phyloP scores from a whole-genome alignment of 306 rosid species.

The Abrus precatorius region DNA sequence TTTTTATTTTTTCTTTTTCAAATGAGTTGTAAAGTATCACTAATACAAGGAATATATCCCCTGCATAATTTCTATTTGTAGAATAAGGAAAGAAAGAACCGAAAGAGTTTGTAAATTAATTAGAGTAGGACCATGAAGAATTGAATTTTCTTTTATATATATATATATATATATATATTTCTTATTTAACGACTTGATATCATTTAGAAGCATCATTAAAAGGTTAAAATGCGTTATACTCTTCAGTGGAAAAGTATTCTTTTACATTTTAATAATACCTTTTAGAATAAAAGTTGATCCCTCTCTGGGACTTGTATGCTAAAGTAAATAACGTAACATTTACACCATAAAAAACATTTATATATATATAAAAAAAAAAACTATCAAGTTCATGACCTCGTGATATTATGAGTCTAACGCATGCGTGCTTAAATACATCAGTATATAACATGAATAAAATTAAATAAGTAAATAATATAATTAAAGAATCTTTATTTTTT shows the following conservation, averaged over 20 bases:
- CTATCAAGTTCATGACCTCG: not conserved
- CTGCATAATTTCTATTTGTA: slow-evolving; percentile 37
- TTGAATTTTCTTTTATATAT: not conserved
- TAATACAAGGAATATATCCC: slow-evolving; percentile 51
- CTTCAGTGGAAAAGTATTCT: slow-evolving; percentile 27
- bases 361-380: not conserved
- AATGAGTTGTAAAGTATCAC: slow-evolving; percentile 52
- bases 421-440: too few relatives aligned
- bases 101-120: slow-evolving; percentile 38
- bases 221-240: not conserved
- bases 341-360: not conserved
- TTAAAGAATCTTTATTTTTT: too few relatives aligned
- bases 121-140: slow-evolving; percentile 17
- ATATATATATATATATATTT: too few relatives aligned
- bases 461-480: too few relatives aligned
- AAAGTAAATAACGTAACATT: slow-evolving; percentile 5
- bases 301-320: not conserved
- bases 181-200: slow-evolving; percentile 28
- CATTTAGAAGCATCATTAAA: slow-evolving; percentile 43
- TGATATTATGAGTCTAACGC: not conserved
- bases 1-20: slow-evolving; percentile 9
- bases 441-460: too few relatives aligned
- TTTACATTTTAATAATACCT: not conserved
- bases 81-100: slow-evolving; percentile 44
- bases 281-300: not conserved